A percentile compares a stretch with the other conserved stretches of the same genome.
Conservation (phyloP, 2,329 filamentous ascomycete species). For the Elsinoe ampelina region DNA sequence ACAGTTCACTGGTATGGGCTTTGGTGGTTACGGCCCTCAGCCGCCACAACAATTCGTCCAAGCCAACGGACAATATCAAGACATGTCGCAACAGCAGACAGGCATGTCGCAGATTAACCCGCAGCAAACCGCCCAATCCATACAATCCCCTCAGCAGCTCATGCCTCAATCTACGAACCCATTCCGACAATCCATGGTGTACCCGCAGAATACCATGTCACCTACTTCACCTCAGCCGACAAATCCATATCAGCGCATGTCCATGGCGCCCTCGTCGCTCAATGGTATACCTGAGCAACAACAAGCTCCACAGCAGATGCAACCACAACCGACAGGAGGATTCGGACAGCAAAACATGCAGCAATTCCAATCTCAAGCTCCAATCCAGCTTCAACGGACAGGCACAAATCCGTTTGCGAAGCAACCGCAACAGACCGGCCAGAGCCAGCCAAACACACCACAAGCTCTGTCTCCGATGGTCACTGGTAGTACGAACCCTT, state of each 20-base stretch:
- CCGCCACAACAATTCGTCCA: conserved; percentile 42
- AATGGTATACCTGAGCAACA: conserved; percentile 19
- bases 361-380: conserved; percentile 30
- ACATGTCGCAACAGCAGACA: conserved; percentile 29
- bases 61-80: conserved; percentile 19
- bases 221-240: conserved; percentile 24
- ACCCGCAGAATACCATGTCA: conserved; percentile 18
- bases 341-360: conserved; percentile 18
- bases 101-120: conserved; percentile 23
- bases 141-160: conserved; percentile 17
- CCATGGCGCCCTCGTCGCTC: conserved; percentile 24
- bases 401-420: conserved; percentile 61
- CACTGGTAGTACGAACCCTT: conserved; percentile 88
- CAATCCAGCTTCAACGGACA: conserved; percentile 50
- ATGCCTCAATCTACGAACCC: conserved; percentile 71
- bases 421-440: conserved; percentile 32
- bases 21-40: conserved; percentile 68
- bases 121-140: conserved; percentile 21
- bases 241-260: conserved; percentile 40
- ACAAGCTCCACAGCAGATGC: conserved; percentile 14
- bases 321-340: conserved; percentile 14
- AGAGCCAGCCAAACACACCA: conserved; percentile 26
- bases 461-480: conserved; percentile 57
- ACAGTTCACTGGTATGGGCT: conserved; percentile 65
- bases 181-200: conserved; percentile 83